A percentile compares a stretch with the other conserved stretches of the same genome.
phyloP scores from a whole-genome alignment of 306 rosid species.

The Cicer yamashitae region DNA sequence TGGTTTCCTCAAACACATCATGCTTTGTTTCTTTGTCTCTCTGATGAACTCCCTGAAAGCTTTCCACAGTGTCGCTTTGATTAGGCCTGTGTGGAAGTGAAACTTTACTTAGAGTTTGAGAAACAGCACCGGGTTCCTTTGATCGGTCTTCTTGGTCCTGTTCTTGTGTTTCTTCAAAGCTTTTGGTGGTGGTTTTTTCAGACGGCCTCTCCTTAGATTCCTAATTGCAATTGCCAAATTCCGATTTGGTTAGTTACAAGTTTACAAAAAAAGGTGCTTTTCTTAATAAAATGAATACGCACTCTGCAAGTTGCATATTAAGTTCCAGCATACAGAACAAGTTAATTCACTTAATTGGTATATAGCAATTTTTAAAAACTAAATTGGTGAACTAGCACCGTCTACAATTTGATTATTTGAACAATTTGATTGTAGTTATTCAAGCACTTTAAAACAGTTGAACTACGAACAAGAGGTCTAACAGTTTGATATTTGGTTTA shows the following conservation, averaged over 20 bases:
- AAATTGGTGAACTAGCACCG: too few relatives aligned
- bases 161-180: slow-evolving; percentile 28
- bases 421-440: too few relatives aligned
- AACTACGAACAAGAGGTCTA: too few relatives aligned
- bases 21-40: not conserved
- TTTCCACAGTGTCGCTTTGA: slow-evolving; percentile 4
- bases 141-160: not conserved
- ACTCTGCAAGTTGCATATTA: not conserved
- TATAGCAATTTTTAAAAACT: too few relatives aligned
- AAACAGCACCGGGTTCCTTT: not conserved
- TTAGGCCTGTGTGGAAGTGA: not conserved
- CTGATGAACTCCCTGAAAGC: slow-evolving; percentile 14
- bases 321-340: too few relatives aligned
- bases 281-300: slow-evolving; percentile 1
- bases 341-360: too few relatives aligned
- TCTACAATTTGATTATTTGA: too few relatives aligned
- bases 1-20: slow-evolving; percentile 52
- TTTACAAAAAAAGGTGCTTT: not conserved
- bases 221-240: slow-evolving; percentile 20
- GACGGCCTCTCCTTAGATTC: slow-evolving; percentile 31
- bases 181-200: slow-evolving; percentile 8
- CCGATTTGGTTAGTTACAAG: not conserved
- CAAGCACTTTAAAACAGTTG: too few relatives aligned
- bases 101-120: not conserved
- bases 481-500: too few relatives aligned